Conservation (phyloP, 345 rosid species). For the Corymbia maculata region DNA sequence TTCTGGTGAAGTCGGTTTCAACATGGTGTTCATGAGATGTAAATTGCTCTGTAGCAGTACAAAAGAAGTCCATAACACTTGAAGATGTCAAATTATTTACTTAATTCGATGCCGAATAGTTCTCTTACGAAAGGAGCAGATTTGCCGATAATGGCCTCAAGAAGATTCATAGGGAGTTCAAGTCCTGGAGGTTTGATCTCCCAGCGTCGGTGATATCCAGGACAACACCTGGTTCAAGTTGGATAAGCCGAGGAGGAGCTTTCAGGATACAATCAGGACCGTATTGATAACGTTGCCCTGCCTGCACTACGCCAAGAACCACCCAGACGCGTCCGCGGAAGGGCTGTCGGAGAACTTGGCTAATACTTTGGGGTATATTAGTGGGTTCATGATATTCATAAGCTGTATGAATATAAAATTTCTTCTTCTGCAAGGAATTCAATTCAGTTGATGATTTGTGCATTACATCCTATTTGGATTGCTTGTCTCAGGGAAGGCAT, state of each 20-base stretch:
- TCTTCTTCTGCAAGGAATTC: neutral
- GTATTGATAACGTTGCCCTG: constrained; percentile 45
- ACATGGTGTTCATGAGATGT: neutral
- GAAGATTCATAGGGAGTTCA: constrained; percentile 43
- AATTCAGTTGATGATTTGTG: neutral
- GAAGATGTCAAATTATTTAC: no score
- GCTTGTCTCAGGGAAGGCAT: neutral
- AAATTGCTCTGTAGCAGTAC: neutral
- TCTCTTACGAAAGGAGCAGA: no score
- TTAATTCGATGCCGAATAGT: no score
- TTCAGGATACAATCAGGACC: constrained; percentile 37
- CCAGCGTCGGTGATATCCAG: constrained; percentile 57
- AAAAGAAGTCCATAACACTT: neutral
- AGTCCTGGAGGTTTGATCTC: constrained; percentile 69
- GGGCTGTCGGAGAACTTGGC: constrained; percentile 57
- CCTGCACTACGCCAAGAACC: constrained; percentile 43
- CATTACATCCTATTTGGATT: neutral
- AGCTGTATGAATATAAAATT: neutral
- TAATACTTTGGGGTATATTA: constrained; percentile 39
- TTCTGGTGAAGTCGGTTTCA: neutral
- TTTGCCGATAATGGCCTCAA: constrained; percentile 44
- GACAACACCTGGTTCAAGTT: constrained; percentile 57
- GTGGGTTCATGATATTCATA: neutral
- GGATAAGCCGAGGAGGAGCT: constrained; percentile 74
- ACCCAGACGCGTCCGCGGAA: constrained; percentile 42